Base-by-base conservation (phyloP, 2,329 filamentous ascomycete species). In the Colletotrichum spaethianum region DNA sequence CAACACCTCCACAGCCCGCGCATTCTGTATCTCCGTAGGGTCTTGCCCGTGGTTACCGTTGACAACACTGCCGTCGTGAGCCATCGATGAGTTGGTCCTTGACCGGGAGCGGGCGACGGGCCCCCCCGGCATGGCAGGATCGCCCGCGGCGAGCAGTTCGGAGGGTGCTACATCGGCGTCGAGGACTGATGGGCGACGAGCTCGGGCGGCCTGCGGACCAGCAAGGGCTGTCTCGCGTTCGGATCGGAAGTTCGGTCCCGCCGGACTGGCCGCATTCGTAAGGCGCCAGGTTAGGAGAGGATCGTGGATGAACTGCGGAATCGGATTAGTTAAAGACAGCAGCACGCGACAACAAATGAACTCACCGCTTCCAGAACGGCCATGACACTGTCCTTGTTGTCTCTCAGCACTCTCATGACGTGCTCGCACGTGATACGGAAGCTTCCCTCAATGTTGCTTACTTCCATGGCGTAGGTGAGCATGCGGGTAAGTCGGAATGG, bases 381-480 rank as follows among this genome's bases (percentile, higher is more conserved):
- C 94, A 99, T 98, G 71, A 99, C 89, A 52, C 95, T 98, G 85
- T 99, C 96, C 84, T 99, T 99, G 83, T 99, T 99, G 76, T 96
- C 95, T 68, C 96, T 89, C 75, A 99, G 86, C 18, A 99, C 95
- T 73, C 96, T 91, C 96, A 99, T 99, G 62, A 98, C 96, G 77
- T 98, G 95, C 83, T 99, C 97, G 78, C 96, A 99, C 7, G 96
- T 98, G 70, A 98, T 98, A 73, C 97, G 92, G 88, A 98, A 99
- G 83, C 94, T 98, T 77, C 96, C 96, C 83, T 99, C 96, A 76
- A 99, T 99, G 80, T 99, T 99, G 88, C 95, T 98, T 67, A 99
- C 96, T 84, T 99, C 96, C 96, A 99, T 99, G 28, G 97, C 97
- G 80, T 98, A 99, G 0, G 97, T 99, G 83, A 99, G 90, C 96